phyloP scores from a whole-genome alignment of 495 filamentous ascomycete genomes.

The Saxophila tyrrhenica region DNA sequence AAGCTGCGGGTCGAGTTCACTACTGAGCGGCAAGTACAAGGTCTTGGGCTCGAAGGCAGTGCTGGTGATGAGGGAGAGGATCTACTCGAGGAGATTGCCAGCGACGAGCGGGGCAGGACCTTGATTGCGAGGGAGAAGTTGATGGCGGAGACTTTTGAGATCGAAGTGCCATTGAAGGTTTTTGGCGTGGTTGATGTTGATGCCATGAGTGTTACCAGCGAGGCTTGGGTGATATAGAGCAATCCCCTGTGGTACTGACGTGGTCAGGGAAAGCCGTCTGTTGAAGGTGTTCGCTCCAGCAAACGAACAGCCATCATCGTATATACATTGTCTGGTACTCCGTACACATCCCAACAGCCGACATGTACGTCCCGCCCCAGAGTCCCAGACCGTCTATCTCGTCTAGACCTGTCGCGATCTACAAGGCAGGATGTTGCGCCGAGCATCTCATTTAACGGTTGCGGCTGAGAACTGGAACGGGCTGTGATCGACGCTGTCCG shows the following conservation, averaged over 20 bases:
- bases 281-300: no score
- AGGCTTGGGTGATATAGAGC: background rate
- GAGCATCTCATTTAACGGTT: no score
- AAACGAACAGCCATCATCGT: no score
- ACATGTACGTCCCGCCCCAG: no score
- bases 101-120: slow-evolving; percentile 62
- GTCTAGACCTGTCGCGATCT: no score
- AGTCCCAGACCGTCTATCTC: no score
- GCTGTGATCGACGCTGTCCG: no score
- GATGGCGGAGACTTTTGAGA: slow-evolving; percentile 79
- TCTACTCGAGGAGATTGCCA: slow-evolving; percentile 49
- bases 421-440: no score
- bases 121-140: slow-evolving; percentile 64
- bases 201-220: background rate
- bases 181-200: slow-evolving; percentile 52
- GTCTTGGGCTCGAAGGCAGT: background rate
- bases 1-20: slow-evolving; percentile 82
- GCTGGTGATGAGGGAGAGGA: slow-evolving; percentile 17
- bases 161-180: slow-evolving; percentile 69
- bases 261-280: background rate
- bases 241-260: background rate
- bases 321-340: no score
- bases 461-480: no score
- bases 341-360: no score
- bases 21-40: slow-evolving; percentile 39